Conservation (phyloP, 495 filamentous ascomycete species). For the Thermothielavioides terrestris region DNA sequence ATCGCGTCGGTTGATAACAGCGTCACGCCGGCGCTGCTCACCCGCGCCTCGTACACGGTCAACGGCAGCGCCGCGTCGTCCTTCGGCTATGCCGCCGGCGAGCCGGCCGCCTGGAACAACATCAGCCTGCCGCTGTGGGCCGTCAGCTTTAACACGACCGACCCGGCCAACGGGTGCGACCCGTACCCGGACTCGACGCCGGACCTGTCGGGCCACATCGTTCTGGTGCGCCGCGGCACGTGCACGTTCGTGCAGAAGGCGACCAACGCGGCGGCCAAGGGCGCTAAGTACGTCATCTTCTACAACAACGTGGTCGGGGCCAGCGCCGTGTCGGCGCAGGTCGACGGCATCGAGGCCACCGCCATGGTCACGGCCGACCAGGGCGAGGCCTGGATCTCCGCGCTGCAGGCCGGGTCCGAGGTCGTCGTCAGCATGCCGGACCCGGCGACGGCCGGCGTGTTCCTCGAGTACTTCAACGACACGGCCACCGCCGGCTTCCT, state of each 20-base stretch:
- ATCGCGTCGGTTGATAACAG: slow-evolving; percentile 48
- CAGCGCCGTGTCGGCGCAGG: slow-evolving; percentile 20
- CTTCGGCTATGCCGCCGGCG: slow-evolving; percentile 35
- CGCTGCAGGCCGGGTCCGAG: slow-evolving; percentile 28
- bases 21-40: slow-evolving; percentile 33
- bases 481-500: slow-evolving; percentile 34
- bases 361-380: slow-evolving; percentile 39
- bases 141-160: slow-evolving; percentile 40
- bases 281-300: slow-evolving; percentile 48
- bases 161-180: slow-evolving; percentile 38
- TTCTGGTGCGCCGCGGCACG: slow-evolving; percentile 46
- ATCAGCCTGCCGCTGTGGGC: slow-evolving; percentile 44
- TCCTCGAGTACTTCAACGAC: slow-evolving; percentile 32
- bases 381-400: slow-evolving; percentile 37
- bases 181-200: slow-evolving; percentile 39
- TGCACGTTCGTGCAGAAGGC: slow-evolving; percentile 44
- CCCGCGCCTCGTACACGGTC: slow-evolving; percentile 27
- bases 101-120: slow-evolving; percentile 29
- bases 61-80: slow-evolving; percentile 16
- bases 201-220: slow-evolving; percentile 43
- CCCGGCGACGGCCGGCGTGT: slow-evolving; percentile 29
- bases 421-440: slow-evolving; percentile 38
- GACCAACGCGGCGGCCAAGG: slow-evolving; percentile 40
- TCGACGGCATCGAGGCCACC: slow-evolving; percentile 24
- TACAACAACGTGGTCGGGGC: slow-evolving; percentile 42